Conservation (phyloP, 1,139 yeast genomes). For the Kurtzmaniella quercitrusa region DNA sequence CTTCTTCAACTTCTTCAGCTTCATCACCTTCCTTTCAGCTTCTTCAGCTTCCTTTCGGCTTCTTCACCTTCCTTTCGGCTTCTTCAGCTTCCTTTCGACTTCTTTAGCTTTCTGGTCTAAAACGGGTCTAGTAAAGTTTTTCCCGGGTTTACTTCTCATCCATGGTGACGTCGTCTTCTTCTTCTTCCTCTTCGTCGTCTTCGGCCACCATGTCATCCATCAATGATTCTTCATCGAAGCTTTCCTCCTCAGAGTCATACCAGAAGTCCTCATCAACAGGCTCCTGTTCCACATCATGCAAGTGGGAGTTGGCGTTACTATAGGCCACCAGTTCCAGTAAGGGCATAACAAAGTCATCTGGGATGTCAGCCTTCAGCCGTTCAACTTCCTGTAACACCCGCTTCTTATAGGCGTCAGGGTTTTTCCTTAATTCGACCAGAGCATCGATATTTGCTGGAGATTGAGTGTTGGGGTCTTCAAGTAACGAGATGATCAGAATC, state of each 20-base stretch:
- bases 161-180: conserved; percentile 47
- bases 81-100: too few species aligned
- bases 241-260: conserved; percentile 66
- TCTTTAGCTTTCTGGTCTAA: too few species aligned
- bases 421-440: conserved; percentile 83
- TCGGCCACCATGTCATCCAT: conserved; percentile 53
- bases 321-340: conserved; percentile 57
- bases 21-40: background rate
- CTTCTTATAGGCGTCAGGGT: conserved; percentile 73
- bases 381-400: conserved; percentile 82
- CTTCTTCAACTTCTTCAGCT: background rate
- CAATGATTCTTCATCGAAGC: conserved; percentile 51
- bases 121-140: too few species aligned
- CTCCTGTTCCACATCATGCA: conserved; percentile 49
- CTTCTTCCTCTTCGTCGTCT: conserved; percentile 56
- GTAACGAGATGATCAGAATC: conserved; percentile 80
- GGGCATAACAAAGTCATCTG: conserved; percentile 82
- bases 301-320: conserved; percentile 38
- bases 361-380: conserved; percentile 78
- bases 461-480: conserved; percentile 88
- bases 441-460: conserved; percentile 98
- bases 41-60: too few species aligned
- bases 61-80: too few species aligned
- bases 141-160: conserved; percentile 21
- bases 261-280: conserved; percentile 83